Evolutionary conservation across 2,329 filamentous ascomycete genomes (phyloP).

Genomic region (Aspergillus jensenii): DNA sequence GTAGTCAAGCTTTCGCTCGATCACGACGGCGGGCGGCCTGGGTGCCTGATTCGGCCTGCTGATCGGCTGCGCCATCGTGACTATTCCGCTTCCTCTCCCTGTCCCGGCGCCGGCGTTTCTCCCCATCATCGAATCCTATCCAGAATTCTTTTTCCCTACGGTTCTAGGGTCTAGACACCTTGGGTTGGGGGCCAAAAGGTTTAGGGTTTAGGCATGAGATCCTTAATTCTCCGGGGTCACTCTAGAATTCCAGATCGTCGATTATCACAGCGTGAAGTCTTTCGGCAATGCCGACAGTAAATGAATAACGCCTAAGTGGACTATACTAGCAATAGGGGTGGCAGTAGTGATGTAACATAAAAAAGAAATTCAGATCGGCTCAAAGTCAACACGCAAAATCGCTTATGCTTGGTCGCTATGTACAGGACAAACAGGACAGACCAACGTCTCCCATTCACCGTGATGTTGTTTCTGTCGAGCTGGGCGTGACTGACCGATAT

Average conservation of each 20-base stretch:
- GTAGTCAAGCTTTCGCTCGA: slow-evolving; percentile 1
- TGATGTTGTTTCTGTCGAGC: slow-evolving; percentile 17
- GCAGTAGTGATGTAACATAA: background rate
- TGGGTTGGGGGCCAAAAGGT: background rate
- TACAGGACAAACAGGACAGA: slow-evolving; percentile 37
- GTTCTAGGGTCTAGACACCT: background rate
- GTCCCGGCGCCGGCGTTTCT: background rate
- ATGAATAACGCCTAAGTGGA: slow-evolving; percentile 1
- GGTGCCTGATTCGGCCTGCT: slow-evolving; percentile 10
- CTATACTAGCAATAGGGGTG: background rate
- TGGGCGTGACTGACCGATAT: slow-evolving; percentile 19
- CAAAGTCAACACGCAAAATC: slow-evolving; percentile 12
- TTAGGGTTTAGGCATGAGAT: background rate
- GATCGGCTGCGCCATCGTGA: background rate
- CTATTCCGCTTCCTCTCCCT: background rate
- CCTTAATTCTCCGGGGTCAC: background rate
- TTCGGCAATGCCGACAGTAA: background rate
- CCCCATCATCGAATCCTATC: background rate
- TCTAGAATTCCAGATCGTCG: background rate
- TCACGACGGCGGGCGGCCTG: slow-evolving; percentile 2
- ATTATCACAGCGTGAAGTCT: too few relatives aligned
- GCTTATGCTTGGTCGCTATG: slow-evolving; percentile 29
- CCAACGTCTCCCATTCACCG: slow-evolving; percentile 24
- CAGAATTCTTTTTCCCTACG: background rate
- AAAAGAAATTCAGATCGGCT: background rate